Evolutionary conservation across 2,329 filamentous ascomycete species (phyloP).

Genomic region (Verticillium dahliae): DNA sequence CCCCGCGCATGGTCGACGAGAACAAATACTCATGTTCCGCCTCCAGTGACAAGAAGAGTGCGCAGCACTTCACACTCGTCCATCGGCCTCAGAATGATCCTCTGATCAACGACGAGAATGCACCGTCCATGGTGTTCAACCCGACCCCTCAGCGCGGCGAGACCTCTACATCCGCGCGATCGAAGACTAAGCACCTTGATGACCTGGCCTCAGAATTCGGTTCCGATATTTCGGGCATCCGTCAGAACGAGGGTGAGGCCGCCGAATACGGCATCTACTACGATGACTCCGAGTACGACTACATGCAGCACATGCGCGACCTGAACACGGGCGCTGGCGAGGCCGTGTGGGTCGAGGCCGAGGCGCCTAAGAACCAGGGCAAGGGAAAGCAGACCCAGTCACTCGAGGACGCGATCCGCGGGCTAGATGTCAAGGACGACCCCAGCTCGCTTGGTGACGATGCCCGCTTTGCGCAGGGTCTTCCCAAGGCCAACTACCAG

Average conservation of each 20-base stretch:
- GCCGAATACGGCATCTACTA: conserved; percentile 90
- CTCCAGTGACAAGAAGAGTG: conserved; percentile 73
- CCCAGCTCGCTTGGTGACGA: conserved; percentile 60
- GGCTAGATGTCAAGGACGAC: conserved; percentile 49
- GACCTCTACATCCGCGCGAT: conserved; percentile 7
- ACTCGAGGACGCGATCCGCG: conserved; percentile 74
- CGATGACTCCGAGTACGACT: conserved; percentile 94
- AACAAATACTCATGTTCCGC: not conserved
- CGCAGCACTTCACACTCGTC: conserved; percentile 88
- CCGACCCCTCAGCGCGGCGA: conserved; percentile 42
- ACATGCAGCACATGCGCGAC: conserved; percentile 98
- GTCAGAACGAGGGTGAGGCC: conserved; percentile 91
- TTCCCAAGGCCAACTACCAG: conserved; percentile 74
- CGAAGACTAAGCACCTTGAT: conserved; percentile 58
- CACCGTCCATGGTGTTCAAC: conserved; percentile 86
- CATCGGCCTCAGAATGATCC: conserved; percentile 97
- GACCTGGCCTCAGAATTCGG: conserved; percentile 76
- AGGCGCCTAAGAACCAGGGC: conserved; percentile 52
- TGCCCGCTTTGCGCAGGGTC: conserved; percentile 72
- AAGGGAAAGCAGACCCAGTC: conserved; percentile 72
- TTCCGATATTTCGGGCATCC: conserved; percentile 55
- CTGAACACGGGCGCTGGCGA: conserved; percentile 69
- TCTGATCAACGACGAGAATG: conserved; percentile 84
- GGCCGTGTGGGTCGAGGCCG: conserved; percentile 76
- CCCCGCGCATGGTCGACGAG: not conserved